Evolutionary conservation across 2,329 filamentous ascomycete species (phyloP).

Genomic region (Pseudogymnoascus sp.): DNA sequence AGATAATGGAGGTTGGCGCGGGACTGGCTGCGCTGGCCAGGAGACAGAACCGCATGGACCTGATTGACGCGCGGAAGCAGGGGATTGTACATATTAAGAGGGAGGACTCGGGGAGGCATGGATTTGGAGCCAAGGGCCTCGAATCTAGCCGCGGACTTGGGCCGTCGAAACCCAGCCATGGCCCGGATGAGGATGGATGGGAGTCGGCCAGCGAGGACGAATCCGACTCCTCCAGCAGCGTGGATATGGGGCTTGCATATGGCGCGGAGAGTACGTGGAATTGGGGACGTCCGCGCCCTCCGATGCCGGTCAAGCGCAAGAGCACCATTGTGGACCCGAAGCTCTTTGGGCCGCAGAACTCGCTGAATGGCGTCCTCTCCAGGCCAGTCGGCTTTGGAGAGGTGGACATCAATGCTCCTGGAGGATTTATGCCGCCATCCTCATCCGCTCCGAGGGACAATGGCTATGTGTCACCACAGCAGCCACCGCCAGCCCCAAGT

Average conservation of each 20-base stretch:
- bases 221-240: constrained; percentile 40
- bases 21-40: constrained; percentile 39
- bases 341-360: constrained; percentile 53
- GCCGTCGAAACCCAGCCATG: constrained; percentile 26
- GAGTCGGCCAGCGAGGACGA: constrained; percentile 50
- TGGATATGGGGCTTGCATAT: constrained; percentile 53
- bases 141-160: constrained; percentile 21
- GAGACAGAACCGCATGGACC: constrained; percentile 29
- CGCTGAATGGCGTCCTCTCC: constrained; percentile 47
- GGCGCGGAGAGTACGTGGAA: constrained; percentile 42
- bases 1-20: constrained; percentile 39
- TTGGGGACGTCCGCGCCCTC: constrained; percentile 25
- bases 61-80: constrained; percentile 26
- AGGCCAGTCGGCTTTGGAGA: constrained; percentile 48
- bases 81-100: background rate
- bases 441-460: background rate
- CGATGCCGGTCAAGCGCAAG: constrained; percentile 31
- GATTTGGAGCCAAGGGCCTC: constrained; percentile 1
- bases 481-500: constrained; percentile 15
- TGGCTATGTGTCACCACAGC: background rate
- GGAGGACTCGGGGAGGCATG: constrained; percentile 7
- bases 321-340: constrained; percentile 48
- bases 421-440: background rate
- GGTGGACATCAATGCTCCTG: constrained; percentile 24
- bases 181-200: constrained; percentile 46